These are phyloP conservation scores for Paramecium tetraurelia DNA, from an alignment of 73 alveolate genomes.

Conservation along the genomic window DNA sequence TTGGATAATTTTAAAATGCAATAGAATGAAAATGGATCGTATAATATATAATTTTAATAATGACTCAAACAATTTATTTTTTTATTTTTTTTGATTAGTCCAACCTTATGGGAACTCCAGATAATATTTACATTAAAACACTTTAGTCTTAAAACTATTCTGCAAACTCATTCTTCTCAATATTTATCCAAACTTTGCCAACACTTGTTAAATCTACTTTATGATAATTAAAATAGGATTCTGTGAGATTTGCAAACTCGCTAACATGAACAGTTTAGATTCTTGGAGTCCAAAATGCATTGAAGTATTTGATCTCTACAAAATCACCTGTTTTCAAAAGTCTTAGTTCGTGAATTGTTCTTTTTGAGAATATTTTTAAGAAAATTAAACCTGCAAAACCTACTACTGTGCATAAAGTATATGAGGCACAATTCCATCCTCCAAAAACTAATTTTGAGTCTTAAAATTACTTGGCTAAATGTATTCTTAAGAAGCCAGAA, in stretches of 20 bases:
- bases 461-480: slow-evolving; percentile 22
- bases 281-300: slow-evolving; percentile 62
- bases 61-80: slow-evolving; percentile 26
- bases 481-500: slow-evolving; percentile 46
- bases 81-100: slow-evolving; percentile 2
- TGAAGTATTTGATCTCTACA: slow-evolving; percentile 54
- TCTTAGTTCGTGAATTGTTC: slow-evolving; percentile 55
- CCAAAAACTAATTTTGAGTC: slow-evolving; percentile 19
- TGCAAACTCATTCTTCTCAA: slow-evolving; percentile 49
- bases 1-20: slow-evolving; percentile 66
- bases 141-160: slow-evolving; percentile 28
- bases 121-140: slow-evolving; percentile 27
- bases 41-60: slow-evolving; percentile 61
- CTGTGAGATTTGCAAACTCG: slow-evolving; percentile 45
- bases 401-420: slow-evolving; percentile 39
- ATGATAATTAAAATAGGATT: slow-evolving; percentile 26
- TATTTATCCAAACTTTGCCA: slow-evolving; percentile 58
- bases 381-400: slow-evolving; percentile 47
- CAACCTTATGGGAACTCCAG: slow-evolving; percentile 35
- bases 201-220: slow-evolving; percentile 56
- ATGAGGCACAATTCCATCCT: slow-evolving; percentile 58
- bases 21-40: slow-evolving; percentile 65
- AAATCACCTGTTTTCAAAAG: slow-evolving; percentile 56
- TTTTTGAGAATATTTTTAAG: slow-evolving; percentile 52
- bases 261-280: slow-evolving; percentile 47